Evolutionary conservation across 805 yeast genomes (phyloP).

Genomic region (Candida sphagnicola): DNA sequence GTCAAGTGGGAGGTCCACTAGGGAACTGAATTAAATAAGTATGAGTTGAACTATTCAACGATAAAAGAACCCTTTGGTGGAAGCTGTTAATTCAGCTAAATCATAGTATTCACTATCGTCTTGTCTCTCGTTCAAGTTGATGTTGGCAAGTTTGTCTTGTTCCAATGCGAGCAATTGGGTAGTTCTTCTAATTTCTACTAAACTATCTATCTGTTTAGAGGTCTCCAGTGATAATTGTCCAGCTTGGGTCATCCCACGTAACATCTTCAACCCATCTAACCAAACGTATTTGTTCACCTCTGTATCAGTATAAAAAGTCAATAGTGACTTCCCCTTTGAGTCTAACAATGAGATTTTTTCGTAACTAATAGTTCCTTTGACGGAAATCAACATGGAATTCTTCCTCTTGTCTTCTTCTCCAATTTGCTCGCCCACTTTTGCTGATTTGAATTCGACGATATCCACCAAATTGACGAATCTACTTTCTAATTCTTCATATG

Average conservation of each 20-base stretch:
- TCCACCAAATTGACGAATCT: slow-evolving; percentile 44
- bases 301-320: slow-evolving; percentile 68
- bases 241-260: slow-evolving; percentile 28
- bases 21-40: background rate
- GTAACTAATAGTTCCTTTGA: slow-evolving; percentile 54
- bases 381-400: slow-evolving; percentile 46
- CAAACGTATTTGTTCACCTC: slow-evolving; percentile 65
- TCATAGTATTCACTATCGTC: slow-evolving; percentile 28
- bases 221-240: slow-evolving; percentile 36
- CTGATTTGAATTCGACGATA: slow-evolving; percentile 48
- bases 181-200: slow-evolving; percentile 34
- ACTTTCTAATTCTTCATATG: slow-evolving; percentile 55
- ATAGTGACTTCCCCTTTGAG: slow-evolving; percentile 37
- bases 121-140: slow-evolving; percentile 13
- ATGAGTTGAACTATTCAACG: slow-evolving; percentile 7
- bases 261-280: slow-evolving; percentile 71
- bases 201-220: slow-evolving; percentile 27
- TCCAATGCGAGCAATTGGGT: slow-evolving; percentile 39
- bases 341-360: slow-evolving; percentile 52
- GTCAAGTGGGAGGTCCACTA: too few species aligned
- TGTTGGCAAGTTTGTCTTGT: slow-evolving; percentile 12
- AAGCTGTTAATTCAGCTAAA: slow-evolving; percentile 19
- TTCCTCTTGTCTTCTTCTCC: slow-evolving; percentile 41
- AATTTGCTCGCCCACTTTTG: slow-evolving; percentile 37
- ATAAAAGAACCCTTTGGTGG: slow-evolving; percentile 23